Conservation (phyloP, 1,139 yeast species). For the Suhomyces bokatorum region DNA sequence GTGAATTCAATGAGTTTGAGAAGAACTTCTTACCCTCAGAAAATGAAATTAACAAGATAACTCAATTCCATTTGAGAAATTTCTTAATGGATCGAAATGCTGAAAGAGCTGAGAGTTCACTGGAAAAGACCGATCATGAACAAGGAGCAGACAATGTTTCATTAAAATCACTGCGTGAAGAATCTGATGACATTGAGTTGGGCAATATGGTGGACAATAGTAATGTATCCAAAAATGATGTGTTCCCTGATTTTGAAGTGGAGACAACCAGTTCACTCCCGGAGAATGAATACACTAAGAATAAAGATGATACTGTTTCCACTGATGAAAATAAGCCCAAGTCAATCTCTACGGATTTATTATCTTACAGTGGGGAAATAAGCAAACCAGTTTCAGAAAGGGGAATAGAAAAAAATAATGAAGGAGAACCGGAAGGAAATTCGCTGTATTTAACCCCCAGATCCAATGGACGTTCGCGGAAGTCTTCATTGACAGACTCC, state of each 20-base stretch:
- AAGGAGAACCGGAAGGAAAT: neutral
- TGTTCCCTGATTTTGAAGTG: neutral
- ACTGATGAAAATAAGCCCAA: neutral
- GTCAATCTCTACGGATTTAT: neutral
- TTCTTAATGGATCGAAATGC: conserved; percentile 55
- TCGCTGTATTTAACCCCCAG: neutral
- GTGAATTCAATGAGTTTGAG: conserved; percentile 82
- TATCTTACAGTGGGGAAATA: too few relatives aligned
- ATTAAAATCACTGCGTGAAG: neutral
- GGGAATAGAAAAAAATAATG: neutral
- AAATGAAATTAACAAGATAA: conserved; percentile 86
- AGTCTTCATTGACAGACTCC: neutral
- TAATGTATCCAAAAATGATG: neutral
- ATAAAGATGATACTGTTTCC: neutral
- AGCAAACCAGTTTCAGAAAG: too few relatives aligned
- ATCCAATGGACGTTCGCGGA: neutral
- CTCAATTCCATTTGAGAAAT: conserved; percentile 82
- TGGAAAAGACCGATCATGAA: conserved; percentile 1
- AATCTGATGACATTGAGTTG: neutral
- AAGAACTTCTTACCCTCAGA: conserved; percentile 82
- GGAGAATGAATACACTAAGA: neutral
- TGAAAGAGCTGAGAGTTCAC: conserved; percentile 2
- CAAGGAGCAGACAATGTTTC: neutral
- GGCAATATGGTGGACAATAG: neutral
- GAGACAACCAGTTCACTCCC: neutral